Conservation (phyloP, 2,329 filamentous ascomycete genomes). For the Trichoderma lentiforme region DNA sequence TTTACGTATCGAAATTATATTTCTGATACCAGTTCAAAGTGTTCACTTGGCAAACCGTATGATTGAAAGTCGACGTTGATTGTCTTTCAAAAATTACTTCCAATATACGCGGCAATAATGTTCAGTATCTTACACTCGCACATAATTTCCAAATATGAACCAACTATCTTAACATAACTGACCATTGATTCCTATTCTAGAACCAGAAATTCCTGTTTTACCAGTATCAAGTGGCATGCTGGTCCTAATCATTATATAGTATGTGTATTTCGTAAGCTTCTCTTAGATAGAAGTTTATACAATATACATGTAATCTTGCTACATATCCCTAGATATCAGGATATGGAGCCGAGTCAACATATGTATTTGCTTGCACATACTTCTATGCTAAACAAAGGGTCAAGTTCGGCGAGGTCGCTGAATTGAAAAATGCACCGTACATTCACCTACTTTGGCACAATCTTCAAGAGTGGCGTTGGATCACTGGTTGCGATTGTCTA, state of each 20-base stretch:
- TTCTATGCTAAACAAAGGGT: too few species aligned
- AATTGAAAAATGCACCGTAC: background rate
- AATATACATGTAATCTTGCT: rapidly evolving
- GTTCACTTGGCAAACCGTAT: background rate
- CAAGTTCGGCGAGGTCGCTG: rapidly evolving
- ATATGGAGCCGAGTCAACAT: background rate
- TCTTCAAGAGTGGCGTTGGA: background rate
- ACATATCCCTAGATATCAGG: background rate
- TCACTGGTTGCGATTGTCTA: background rate
- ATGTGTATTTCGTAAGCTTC: background rate
- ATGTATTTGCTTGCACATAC: background rate
- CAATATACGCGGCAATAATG: background rate
- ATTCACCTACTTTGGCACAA: background rate
- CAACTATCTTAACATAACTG: background rate
- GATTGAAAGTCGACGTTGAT: background rate
- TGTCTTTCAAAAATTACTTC: background rate
- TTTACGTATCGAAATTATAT: background rate
- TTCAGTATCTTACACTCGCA: background rate
- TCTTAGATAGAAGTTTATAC: background rate
- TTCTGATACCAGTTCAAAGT: rapidly evolving
- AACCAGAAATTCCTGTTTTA: too few species aligned
- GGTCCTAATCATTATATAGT: background rate
- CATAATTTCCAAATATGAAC: background rate
- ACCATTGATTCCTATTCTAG: too few species aligned
- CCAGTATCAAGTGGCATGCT: background rate